Conservation (phyloP, 2,329 filamentous ascomycete species). For the Aspergillus tamarii region DNA sequence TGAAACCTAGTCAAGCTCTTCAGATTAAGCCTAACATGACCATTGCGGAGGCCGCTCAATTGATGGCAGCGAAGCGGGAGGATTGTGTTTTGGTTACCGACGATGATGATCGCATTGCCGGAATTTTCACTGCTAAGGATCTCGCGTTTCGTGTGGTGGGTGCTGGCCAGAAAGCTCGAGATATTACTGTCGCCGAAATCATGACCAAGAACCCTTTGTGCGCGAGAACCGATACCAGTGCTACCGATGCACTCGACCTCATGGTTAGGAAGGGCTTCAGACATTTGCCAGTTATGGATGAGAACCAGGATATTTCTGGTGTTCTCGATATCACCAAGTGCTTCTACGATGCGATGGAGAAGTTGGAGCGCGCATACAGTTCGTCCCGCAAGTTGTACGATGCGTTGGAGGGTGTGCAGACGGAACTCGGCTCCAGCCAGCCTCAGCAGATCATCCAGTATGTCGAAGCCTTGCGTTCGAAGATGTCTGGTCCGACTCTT, state of each 20-base stretch:
- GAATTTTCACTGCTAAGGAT: slow-evolving; percentile 99
- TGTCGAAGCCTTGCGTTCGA: slow-evolving; percentile 88
- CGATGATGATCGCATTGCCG: slow-evolving; percentile 95
- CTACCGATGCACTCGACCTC: slow-evolving; percentile 92
- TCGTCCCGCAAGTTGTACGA: slow-evolving; percentile 98
- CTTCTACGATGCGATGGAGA: slow-evolving; percentile 99
- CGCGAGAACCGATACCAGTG: slow-evolving; percentile 95
- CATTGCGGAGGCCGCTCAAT: slow-evolving; percentile 92
- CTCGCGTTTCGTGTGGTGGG: slow-evolving; percentile 96
- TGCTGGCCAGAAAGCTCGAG: slow-evolving; percentile 82
- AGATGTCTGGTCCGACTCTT: slow-evolving; percentile 97
- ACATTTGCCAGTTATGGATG: slow-evolving; percentile 98
- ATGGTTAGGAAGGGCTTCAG: slow-evolving; percentile 99
- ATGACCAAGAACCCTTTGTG: slow-evolving; percentile 99
- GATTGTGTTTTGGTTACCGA: slow-evolving; percentile 98
- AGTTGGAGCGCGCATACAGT: slow-evolving; percentile 94
- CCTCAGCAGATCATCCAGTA: slow-evolving; percentile 99
- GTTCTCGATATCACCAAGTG: slow-evolving; percentile 99
- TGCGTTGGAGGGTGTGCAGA: slow-evolving; percentile 95
- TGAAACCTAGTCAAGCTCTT: slow-evolving; percentile 92
- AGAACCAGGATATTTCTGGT: slow-evolving; percentile 98
- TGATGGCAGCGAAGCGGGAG: slow-evolving; percentile 98
- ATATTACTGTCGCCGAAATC: slow-evolving; percentile 93
- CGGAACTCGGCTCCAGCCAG: slow-evolving; percentile 91
- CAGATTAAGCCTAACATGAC: slow-evolving; percentile 96